Evolutionary conservation across 441 rosid species (phyloP), one percentile per base, ranked within the genome.

Genomic region (Croton setiger): DNA sequence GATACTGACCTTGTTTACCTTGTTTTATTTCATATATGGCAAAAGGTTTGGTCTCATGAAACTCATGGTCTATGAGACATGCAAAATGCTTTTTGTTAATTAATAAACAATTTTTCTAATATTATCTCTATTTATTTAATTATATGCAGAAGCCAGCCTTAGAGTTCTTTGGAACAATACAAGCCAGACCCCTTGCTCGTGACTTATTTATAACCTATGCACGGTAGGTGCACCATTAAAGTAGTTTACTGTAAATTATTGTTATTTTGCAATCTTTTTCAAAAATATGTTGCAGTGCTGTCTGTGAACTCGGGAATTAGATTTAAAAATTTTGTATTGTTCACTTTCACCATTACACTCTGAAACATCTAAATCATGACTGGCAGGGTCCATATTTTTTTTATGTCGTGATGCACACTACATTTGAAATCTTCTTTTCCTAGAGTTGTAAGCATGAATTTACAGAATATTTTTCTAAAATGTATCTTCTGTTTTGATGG

Each of bases 21-120:
- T 81, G 98, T 92, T 69, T 80, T 92, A 15, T 94, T 94, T 82
- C 97, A 94, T 73, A 90, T 94, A 72, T 94, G 99, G 99, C 94
- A 85, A 74, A 94, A 90, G 99, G 98, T 91, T 33, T 72, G 44
- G 35, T 35, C 65, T 67, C 23, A 2, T 17, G 23, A 10, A 44
- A 56, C 47, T 35, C 48, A 67, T 21, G 7, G 9, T 41, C 10
- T 53, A 14, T 48, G 43, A 45, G 51, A 33, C 62, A 65, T 73
- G 27, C 56, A 58, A 20, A 8, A 36, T 41, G 15, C 15, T 36
- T 52, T 54, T 20, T 44, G 27, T 36, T 75, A 63, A 65, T 59
- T 52, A 44, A 20, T 72, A 27, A 60, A 14, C n/a, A n/a, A n/a
- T 21, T 36, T 55, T 45, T 7, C 20, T 43, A 5, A 48, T 37